Conservation (phyloP, 2,329 filamentous ascomycete genomes). For the Diaporthe longicolla region DNA sequence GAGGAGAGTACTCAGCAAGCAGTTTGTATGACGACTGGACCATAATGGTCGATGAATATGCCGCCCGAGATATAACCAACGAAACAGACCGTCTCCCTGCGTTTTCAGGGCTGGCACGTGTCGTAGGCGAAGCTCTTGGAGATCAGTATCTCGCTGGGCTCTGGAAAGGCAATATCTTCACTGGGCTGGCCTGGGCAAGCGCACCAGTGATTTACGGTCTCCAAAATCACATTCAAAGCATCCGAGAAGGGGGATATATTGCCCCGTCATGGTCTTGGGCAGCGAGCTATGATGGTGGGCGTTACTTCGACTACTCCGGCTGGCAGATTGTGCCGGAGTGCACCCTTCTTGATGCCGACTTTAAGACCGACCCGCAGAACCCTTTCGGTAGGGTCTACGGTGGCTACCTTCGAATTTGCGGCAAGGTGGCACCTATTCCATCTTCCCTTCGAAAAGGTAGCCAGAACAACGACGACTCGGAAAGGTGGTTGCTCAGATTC, state of each 20-base stretch:
- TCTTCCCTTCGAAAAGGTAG: not conserved
- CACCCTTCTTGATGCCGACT: not conserved
- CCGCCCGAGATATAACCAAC: not conserved
- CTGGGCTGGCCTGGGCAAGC: not conserved
- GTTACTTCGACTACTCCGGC: fast-evolving
- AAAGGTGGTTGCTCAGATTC: not conserved
- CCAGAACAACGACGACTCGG: no score
- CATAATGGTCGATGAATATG: not conserved
- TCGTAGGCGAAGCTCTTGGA: not conserved
- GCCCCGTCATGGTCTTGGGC: constrained; percentile 19
- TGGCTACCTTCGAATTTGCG: not conserved
- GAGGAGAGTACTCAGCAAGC: not conserved
- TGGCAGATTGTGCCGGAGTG: not conserved
- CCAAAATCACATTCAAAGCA: not conserved
- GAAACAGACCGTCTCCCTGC: not conserved
- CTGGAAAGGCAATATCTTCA: not conserved
- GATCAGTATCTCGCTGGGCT: not conserved
- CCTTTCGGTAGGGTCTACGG: not conserved
- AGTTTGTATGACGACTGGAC: not conserved
- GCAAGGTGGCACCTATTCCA: not conserved
- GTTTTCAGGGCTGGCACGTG: not conserved
- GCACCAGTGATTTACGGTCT: not conserved
- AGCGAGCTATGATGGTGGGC: not conserved
- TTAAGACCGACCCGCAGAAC: not conserved
- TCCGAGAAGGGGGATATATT: not conserved